Evolutionary conservation across 805 yeast species (phyloP).

Genomic region (Spathaspora gorwiae): DNA sequence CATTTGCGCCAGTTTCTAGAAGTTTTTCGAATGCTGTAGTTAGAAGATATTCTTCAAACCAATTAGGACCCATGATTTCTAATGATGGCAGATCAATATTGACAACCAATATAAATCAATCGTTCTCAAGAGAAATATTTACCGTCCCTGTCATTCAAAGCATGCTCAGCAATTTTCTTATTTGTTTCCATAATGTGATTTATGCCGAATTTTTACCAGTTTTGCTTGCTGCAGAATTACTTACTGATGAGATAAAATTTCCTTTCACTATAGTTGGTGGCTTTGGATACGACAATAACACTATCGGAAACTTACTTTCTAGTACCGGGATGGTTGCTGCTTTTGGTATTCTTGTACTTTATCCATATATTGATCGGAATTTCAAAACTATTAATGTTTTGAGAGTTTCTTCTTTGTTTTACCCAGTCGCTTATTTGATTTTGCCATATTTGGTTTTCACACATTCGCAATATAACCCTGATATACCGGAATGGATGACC

Average conservation of each 20-base stretch:
- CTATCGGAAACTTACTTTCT: slow-evolving; percentile 47
- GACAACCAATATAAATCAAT: slow-evolving; percentile 7
- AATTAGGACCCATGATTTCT: slow-evolving; percentile 7
- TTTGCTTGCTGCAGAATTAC: slow-evolving; percentile 35
- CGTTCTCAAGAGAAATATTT: slow-evolving; percentile 15
- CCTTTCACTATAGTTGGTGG: slow-evolving; percentile 51
- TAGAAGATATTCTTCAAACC: slow-evolving; percentile 4
- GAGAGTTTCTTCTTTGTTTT: slow-evolving; percentile 30
- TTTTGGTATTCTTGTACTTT: slow-evolving; percentile 40
- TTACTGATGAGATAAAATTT: slow-evolving; percentile 25
- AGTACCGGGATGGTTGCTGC: slow-evolving; percentile 48
- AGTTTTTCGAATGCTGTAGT: not conserved
- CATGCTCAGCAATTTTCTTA: slow-evolving; percentile 32
- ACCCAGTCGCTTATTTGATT: slow-evolving; percentile 37
- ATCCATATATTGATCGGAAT: slow-evolving; percentile 45
- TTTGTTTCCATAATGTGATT: slow-evolving; percentile 44
- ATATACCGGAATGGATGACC: slow-evolving; percentile 13
- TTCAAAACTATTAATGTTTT: slow-evolving; percentile 39
- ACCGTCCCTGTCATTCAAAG: slow-evolving; percentile 23
- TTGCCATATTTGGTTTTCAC: slow-evolving; percentile 44
- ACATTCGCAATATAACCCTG: slow-evolving; percentile 19
- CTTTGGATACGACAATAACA: slow-evolving; percentile 40
- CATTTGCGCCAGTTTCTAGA: not conserved
- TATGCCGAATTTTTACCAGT: slow-evolving; percentile 54
- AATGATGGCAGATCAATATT: slow-evolving; percentile 3